Evolutionary conservation across 2,329 filamentous ascomycete genomes (phyloP).

Genomic region (Claviceps fusiformis): DNA sequence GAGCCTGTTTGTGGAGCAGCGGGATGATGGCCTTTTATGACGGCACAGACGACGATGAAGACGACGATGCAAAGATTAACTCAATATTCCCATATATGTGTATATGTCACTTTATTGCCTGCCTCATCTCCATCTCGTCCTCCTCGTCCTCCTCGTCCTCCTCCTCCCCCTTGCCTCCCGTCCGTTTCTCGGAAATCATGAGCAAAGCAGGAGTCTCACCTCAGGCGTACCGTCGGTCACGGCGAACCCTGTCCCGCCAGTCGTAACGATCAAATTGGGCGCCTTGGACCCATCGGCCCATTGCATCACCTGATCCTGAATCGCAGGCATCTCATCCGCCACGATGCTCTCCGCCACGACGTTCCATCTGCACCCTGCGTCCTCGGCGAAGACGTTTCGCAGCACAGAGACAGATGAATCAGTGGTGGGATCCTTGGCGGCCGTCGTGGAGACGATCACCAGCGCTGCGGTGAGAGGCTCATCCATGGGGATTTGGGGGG

Average conservation of each 20-base stretch:
- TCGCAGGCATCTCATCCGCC: conserved; percentile 58
- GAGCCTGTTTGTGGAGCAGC: conserved; percentile 71
- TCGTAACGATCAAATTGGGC: conserved; percentile 71
- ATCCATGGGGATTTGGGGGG: conserved; percentile 12
- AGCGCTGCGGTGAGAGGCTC: conserved; percentile 56
- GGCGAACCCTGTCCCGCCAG: conserved; percentile 88
- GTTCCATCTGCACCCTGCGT: conserved; percentile 59
- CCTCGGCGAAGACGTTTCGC: conserved; percentile 51
- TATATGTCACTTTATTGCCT: background rate
- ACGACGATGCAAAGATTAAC: background rate
- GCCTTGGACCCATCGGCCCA: conserved; percentile 58
- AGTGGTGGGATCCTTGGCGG: conserved; percentile 61
- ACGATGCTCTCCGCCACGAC: conserved; percentile 61
- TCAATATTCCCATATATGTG: background rate
- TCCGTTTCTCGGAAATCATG: background rate
- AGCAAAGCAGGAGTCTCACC: conserved; percentile 29
- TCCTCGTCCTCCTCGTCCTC: background rate
- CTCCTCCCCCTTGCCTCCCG: too few species aligned
- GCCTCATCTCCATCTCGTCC: background rate
- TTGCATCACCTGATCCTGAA: conserved; percentile 56
- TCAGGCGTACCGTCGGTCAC: conserved; percentile 77
- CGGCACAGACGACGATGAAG: background rate
- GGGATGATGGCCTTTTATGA: conserved; percentile 54
- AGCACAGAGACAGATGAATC: conserved; percentile 61
- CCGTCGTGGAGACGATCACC: conserved; percentile 83